These are phyloP conservation scores for Neofusicoccum cordaticola DNA, from an alignment of 2,329 filamentous ascomycete genomes.

Conservation along the genomic window DNA sequence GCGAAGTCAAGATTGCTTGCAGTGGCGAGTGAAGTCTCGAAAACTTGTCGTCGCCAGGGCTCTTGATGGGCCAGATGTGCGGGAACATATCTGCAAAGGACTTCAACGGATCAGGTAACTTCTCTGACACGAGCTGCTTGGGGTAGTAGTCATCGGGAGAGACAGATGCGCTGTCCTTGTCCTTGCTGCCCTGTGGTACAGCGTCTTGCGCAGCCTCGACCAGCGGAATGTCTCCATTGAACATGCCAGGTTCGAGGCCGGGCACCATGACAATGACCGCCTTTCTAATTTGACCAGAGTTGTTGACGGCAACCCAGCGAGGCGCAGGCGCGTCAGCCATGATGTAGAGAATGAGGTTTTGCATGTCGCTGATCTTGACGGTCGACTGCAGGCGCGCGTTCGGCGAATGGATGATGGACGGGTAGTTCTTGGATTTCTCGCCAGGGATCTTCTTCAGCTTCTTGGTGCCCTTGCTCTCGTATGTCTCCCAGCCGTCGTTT, in stretches of 20 bases:
- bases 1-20: slow-evolving; percentile 75
- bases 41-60: slow-evolving; percentile 79
- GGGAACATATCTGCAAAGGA: slow-evolving; percentile 79
- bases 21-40: slow-evolving; percentile 83
- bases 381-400: slow-evolving; percentile 54
- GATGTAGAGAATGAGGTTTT: slow-evolving; percentile 58
- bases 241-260: slow-evolving; percentile 87
- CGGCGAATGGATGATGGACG: slow-evolving; percentile 51
- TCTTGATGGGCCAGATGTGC: slow-evolving; percentile 84
- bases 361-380: slow-evolving; percentile 58
- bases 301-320: slow-evolving; percentile 61
- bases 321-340: slow-evolving; percentile 58
- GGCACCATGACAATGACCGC: slow-evolving; percentile 90
- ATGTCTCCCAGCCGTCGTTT: slow-evolving; percentile 27
- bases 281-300: slow-evolving; percentile 60
- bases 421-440: slow-evolving; percentile 48
- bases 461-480: slow-evolving; percentile 21
- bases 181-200: slow-evolving; percentile 21
- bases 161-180: slow-evolving; percentile 32
- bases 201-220: slow-evolving; percentile 16
- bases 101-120: slow-evolving; percentile 45
- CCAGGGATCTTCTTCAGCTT: slow-evolving; percentile 30
- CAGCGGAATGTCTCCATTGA: slow-evolving; percentile 57
- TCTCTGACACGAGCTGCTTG: slow-evolving; percentile 38
- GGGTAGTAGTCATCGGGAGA: slow-evolving; percentile 52